These are phyloP conservation scores for Phytopythium boreale DNA, from an alignment of 352 stramenopile species.

Conservation along the genomic window DNA sequence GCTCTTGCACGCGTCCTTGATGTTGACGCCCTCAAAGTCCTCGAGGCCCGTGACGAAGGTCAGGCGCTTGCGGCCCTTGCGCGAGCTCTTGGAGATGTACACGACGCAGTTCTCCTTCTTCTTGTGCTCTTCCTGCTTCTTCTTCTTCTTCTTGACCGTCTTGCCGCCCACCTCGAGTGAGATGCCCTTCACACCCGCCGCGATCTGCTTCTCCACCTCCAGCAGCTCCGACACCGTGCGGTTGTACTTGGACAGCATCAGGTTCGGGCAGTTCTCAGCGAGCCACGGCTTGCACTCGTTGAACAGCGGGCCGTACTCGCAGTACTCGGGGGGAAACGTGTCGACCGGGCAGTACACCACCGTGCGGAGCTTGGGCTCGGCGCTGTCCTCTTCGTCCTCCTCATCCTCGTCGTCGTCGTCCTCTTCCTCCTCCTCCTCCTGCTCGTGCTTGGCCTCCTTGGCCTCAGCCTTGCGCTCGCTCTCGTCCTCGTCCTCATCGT, in stretches of 20 bases:
- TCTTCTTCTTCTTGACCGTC: constrained; percentile 83
- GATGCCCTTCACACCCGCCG: constrained; percentile 71
- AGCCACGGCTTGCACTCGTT: constrained; percentile 84
- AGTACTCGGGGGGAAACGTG: constrained; percentile 81
- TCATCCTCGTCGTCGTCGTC: constrained; percentile 45
- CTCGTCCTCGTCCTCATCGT: constrained; percentile 38
- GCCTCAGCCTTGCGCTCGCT: constrained; percentile 10
- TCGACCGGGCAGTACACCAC: constrained; percentile 86
- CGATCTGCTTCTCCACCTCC: constrained; percentile 78
- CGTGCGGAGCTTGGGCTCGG: constrained; percentile 45
- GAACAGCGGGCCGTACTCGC: constrained; percentile 84
- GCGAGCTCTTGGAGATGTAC: constrained; percentile 65
- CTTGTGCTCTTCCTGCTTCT: constrained; percentile 74
- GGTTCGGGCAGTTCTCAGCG: constrained; percentile 62
- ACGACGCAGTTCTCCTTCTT: constrained; percentile 65
- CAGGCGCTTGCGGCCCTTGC: constrained; percentile 76
- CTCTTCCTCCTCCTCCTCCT: constrained; percentile 23
- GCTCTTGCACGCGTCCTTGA: constrained; percentile 80
- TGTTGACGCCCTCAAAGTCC: constrained; percentile 76
- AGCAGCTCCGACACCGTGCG: constrained; percentile 73
- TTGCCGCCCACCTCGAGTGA: constrained; percentile 65
- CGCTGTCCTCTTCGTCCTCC: constrained; percentile 32
- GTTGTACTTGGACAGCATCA: constrained; percentile 83
- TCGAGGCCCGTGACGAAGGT: constrained; percentile 83
- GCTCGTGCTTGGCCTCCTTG: constrained; percentile 12